Evolutionary conservation across 108 stramenopile genomes (phyloP), one percentile per base, ranked within the genome.

Genomic region (Discostella stelligeroides): DNA sequence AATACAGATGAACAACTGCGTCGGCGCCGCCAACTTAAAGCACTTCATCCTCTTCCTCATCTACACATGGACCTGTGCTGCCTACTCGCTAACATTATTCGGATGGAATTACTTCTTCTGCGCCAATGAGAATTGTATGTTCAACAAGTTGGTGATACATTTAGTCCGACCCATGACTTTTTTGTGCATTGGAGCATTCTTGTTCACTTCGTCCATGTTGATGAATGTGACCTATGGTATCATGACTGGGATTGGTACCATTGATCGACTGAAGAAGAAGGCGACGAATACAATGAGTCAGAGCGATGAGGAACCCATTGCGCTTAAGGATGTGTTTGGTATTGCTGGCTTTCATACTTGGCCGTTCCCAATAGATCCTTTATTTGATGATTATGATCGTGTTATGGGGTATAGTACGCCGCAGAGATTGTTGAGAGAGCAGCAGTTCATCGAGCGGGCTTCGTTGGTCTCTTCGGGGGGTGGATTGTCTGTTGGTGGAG

Each of bases 1-100:
- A n/a, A n/a, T n/a, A n/a, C 14, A 37, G 57, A 98, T 99, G 91
- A 99, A 99, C 83, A 99, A 99, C 84, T 99, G 97, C 78, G 89
- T 99, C 21, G 98, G 97, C 21, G 90, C 85, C 10, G 76, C 72
- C 14, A 81, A 82, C 62, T 82, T 97, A 68, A 98, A 99, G 81
- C 95, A 95, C 72, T 99, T 99, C 78, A 70, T 97, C 42, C 89
- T 99, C 1, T 99, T 99, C 79, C 73, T 97, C 40, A 61, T 92
- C 20, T 99, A 98, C 78, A 94, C 95, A 0, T 96, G 94, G 90
- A 66, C 88, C 4, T 86, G 92, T 68, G 84, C 86, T 25, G 86
- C 85, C 42, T 96, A 87, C 73, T 84, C 92, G 1, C 66, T 99
- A 57, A 55, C 75, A 6, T 75, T 98, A 40, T 76, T 97, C 64